phyloP scores from a whole-genome alignment of 345 rosid species.

The Euphorbia tirucalli region DNA sequence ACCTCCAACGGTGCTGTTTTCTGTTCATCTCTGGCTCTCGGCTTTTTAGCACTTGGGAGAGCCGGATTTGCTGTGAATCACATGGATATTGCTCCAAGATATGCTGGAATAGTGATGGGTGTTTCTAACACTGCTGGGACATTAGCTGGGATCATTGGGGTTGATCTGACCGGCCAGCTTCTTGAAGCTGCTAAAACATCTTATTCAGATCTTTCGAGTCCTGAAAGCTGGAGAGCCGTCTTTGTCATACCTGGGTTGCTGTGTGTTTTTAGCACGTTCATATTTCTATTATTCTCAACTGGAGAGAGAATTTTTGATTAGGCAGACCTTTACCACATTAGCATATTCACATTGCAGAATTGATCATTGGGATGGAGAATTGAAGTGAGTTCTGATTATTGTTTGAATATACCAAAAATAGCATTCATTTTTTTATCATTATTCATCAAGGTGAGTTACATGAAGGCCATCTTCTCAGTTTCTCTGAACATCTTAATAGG shows the following conservation, averaged over 20 bases:
- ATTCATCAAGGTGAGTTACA: slow-evolving; percentile 1
- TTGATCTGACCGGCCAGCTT: slow-evolving; percentile 76
- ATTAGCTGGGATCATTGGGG: slow-evolving; percentile 90
- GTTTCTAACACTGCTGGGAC: slow-evolving; percentile 98
- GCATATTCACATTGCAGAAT: too few species aligned
- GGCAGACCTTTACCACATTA: too few species aligned
- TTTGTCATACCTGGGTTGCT: slow-evolving; percentile 86
- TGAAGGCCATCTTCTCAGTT: not conserved
- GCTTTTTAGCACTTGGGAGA: slow-evolving; percentile 85
- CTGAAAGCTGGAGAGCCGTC: slow-evolving; percentile 91
- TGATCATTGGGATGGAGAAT: slow-evolving; percentile 15
- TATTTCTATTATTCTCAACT: slow-evolving; percentile 74
- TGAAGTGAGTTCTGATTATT: slow-evolving; percentile 5
- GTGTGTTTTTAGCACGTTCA: slow-evolving; percentile 70
- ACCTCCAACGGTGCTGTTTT: slow-evolving; percentile 72
- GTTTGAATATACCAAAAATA: not conserved
- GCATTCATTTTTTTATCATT: slow-evolving; percentile 7
- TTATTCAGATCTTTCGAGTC: slow-evolving; percentile 76
- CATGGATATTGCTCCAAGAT: slow-evolving; percentile 97
- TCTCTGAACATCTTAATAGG: not conserved
- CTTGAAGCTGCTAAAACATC: slow-evolving; percentile 79
- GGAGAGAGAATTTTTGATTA: slow-evolving; percentile 97
- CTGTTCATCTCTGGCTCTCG: slow-evolving; percentile 88
- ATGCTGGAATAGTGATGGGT: slow-evolving; percentile 96
- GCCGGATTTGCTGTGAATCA: slow-evolving; percentile 99